A percentile compares a stretch with the other conserved stretches of the same genome.
Evolutionary conservation across 352 stramenopile species (phyloP).

Genomic region (Globisporangium viniferum): DNA sequence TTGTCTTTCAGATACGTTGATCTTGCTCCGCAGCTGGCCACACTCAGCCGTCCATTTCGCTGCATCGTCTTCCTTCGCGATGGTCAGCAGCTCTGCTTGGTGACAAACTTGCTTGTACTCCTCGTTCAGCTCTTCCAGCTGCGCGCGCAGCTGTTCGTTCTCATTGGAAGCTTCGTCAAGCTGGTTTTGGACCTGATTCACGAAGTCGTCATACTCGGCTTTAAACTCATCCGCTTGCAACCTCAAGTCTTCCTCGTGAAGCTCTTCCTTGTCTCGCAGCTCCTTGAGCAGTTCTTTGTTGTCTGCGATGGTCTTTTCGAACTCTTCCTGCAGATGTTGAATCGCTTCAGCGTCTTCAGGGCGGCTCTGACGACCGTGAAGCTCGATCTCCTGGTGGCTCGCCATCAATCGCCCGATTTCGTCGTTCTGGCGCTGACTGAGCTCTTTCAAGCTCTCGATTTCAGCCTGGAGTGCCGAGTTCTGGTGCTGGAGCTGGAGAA

Average conservation of each 20-base stretch:
- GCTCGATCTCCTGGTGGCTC: conserved; percentile 35
- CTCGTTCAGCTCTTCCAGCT: conserved; percentile 45
- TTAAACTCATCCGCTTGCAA: conserved; percentile 52
- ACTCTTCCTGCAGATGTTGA: conserved; percentile 40
- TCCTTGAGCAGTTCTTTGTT: conserved; percentile 43
- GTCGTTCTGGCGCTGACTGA: conserved; percentile 47
- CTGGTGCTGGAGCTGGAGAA: conserved; percentile 35
- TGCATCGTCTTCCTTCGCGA: conserved; percentile 40
- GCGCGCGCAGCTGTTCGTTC: conserved; percentile 47
- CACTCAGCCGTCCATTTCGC: conserved; percentile 49
- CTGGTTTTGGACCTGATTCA: conserved; percentile 47
- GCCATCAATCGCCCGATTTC: conserved; percentile 53
- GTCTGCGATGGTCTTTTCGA: conserved; percentile 32
- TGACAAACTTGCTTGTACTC: conserved; percentile 38
- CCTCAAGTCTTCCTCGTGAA: conserved; percentile 43
- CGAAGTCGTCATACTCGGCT: conserved; percentile 53
- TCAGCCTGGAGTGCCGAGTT: conserved; percentile 39
- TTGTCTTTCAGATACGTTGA: conserved; percentile 37
- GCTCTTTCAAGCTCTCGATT: conserved; percentile 44
- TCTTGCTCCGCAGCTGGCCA: conserved; percentile 38
- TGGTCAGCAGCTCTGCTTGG: conserved; percentile 22
- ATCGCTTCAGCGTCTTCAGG: conserved; percentile 28
- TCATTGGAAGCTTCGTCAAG: conserved; percentile 47
- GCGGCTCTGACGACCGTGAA: conserved; percentile 22
- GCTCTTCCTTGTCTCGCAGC: conserved; percentile 42